A percentile compares a stretch with the other conserved stretches of the same genome.
Evolutionary conservation across 768 basidiomycete species (phyloP).

Genomic region (Leccinum disarticulatum): DNA sequence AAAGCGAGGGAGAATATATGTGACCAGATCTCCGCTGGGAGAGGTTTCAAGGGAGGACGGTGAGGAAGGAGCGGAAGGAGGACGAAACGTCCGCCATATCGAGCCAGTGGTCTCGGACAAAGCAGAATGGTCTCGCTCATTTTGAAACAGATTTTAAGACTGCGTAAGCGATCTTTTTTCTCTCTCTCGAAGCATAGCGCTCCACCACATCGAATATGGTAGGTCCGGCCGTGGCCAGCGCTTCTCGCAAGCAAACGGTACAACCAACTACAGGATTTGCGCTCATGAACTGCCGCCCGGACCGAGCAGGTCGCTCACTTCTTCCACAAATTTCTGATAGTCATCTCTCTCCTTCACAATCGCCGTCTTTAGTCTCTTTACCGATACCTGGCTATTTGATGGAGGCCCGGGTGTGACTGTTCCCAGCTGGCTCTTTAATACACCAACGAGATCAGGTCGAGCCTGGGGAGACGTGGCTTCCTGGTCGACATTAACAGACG

Average conservation of each 20-base stretch:
- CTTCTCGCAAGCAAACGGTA: not conserved
- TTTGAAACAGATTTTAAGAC: not conserved
- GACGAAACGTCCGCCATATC: constrained; percentile 54
- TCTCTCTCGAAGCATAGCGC: not conserved
- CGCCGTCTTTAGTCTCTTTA: constrained; percentile 23
- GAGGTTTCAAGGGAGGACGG: constrained; percentile 46
- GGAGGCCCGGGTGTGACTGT: constrained; percentile 28
- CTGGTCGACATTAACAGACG: constrained; percentile 41
- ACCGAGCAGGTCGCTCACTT: constrained; percentile 67
- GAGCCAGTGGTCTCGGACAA: constrained; percentile 66
- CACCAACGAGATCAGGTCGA: constrained; percentile 66
- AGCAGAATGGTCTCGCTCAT: constrained; percentile 51
- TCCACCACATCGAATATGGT: not conserved
- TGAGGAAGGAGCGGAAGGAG: constrained; percentile 69
- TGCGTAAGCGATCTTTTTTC: constrained; percentile 5
- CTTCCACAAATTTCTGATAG: constrained; percentile 75
- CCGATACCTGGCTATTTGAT: constrained; percentile 14
- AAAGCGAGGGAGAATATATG: constrained; percentile 50
- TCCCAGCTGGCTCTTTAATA: constrained; percentile 62
- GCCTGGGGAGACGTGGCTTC: constrained; percentile 34
- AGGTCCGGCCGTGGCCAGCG: not conserved
- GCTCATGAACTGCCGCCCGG: constrained; percentile 17
- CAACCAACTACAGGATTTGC: not conserved
- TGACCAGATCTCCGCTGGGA: constrained; percentile 74
- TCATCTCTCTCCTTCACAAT: constrained; percentile 55